Evolutionary conservation across 2,329 filamentous ascomycete species (phyloP).

Genomic region (Talaromyces islandicus): DNA sequence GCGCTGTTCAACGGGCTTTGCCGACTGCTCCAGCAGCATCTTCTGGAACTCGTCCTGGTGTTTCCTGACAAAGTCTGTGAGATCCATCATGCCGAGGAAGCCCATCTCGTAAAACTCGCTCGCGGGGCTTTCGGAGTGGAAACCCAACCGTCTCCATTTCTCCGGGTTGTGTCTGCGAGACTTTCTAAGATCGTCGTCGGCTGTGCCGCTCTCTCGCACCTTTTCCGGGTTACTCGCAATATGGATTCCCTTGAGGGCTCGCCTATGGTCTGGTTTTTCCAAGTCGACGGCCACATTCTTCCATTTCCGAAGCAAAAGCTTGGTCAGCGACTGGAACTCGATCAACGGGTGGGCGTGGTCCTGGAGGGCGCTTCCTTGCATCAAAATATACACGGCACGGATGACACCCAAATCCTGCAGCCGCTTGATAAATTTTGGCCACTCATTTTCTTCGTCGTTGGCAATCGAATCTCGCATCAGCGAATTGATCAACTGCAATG

Average conservation of each 20-base stretch:
- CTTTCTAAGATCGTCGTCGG: constrained; percentile 44
- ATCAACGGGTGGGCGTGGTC: constrained; percentile 84
- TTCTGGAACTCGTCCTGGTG: constrained; percentile 92
- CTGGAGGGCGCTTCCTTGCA: constrained; percentile 89
- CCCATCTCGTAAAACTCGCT: constrained; percentile 80
- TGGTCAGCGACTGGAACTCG: constrained; percentile 89
- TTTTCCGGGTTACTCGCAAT: constrained; percentile 61
- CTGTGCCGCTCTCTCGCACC: constrained; percentile 22
- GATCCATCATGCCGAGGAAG: constrained; percentile 94
- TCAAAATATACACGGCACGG: constrained; percentile 82
- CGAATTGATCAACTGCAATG: constrained; percentile 90
- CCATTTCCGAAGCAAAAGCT: constrained; percentile 83
- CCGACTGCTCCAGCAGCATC: constrained; percentile 80
- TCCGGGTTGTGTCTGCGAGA: constrained; percentile 74
- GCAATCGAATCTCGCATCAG: constrained; percentile 87
- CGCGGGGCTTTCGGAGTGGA: constrained; percentile 81
- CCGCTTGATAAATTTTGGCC: constrained; percentile 91
- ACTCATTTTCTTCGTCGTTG: constrained; percentile 71
- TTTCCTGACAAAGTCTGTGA: constrained; percentile 87
- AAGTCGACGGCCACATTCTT: constrained; percentile 76
- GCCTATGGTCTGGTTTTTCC: constrained; percentile 79
- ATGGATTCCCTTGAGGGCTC: constrained; percentile 80
- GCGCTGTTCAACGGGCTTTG: constrained; percentile 62
- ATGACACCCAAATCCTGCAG: constrained; percentile 91
- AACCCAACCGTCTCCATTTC: constrained; percentile 89